Evolutionary conservation across 2,329 filamentous ascomycete species (phyloP).

Genomic region (Phialophora expanda): DNA sequence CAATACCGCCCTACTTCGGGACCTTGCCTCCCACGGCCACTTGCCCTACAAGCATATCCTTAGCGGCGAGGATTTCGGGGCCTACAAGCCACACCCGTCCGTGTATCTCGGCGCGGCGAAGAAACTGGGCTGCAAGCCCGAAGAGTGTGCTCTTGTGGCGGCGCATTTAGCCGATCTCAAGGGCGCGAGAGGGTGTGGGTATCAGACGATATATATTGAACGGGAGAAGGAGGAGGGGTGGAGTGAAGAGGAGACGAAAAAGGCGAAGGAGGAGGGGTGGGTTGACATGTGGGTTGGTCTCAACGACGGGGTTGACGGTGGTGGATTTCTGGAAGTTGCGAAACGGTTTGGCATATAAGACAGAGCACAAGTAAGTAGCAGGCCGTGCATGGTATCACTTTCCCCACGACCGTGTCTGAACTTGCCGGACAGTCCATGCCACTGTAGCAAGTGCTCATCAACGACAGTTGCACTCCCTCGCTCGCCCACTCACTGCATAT

Average conservation of each 20-base stretch:
- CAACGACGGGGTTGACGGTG: slow-evolving; percentile 55
- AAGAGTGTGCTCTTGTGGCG: slow-evolving; percentile 76
- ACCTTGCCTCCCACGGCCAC: slow-evolving; percentile 64
- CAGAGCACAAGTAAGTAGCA: not conserved
- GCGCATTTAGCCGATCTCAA: slow-evolving; percentile 73
- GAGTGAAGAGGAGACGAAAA: slow-evolving; percentile 56
- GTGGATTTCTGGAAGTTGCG: slow-evolving; percentile 60
- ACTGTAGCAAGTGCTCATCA: not conserved
- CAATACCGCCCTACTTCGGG: slow-evolving; percentile 68
- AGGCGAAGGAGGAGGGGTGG: slow-evolving; percentile 62
- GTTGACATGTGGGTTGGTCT: slow-evolving; percentile 68
- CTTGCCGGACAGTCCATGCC: not conserved
- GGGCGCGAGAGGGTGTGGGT: slow-evolving; percentile 67
- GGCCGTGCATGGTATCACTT: not conserved
- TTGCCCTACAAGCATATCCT: slow-evolving; percentile 68
- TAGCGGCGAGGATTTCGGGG: slow-evolving; percentile 71
- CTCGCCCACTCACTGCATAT: not conserved
- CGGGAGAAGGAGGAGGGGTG: slow-evolving; percentile 69
- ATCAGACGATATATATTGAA: slow-evolving; percentile 77
- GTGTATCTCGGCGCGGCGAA: slow-evolving; percentile 71
- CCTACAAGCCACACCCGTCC: slow-evolving; percentile 73
- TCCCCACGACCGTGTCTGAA: not conserved
- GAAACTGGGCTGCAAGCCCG: slow-evolving; percentile 61
- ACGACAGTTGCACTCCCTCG: not conserved
- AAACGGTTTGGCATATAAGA: slow-evolving; percentile 49